A percentile compares a stretch with the other conserved stretches of the same genome.
These are phyloP conservation scores for Termitomyces sp. DNA, from an alignment of 768 basidiomycete species.

Conservation along the genomic window DNA sequence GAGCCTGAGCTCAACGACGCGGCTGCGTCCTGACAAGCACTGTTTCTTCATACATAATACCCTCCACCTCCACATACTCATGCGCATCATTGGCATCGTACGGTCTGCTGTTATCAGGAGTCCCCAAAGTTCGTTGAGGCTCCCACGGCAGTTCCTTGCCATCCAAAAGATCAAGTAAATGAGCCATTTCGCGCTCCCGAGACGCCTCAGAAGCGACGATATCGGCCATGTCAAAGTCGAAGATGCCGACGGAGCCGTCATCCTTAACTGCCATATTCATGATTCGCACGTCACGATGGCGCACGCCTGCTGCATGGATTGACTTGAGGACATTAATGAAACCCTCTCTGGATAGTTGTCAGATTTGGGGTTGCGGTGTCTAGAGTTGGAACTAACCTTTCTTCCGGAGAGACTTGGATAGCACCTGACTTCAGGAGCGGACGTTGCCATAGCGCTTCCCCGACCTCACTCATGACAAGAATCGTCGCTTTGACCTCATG, in stretches of 20 bases:
- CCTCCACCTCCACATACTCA: background rate
- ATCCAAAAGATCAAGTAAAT: conserved; percentile 4
- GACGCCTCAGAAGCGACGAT: conserved; percentile 3
- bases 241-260: conserved; percentile 13
- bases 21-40: background rate
- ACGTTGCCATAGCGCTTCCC: conserved; percentile 1
- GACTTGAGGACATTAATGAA: conserved; percentile 11
- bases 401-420: background rate
- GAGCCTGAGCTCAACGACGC: background rate
- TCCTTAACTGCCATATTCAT: conserved; percentile 18
- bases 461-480: conserved; percentile 15
- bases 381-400: background rate
- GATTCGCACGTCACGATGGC: conserved; percentile 19
- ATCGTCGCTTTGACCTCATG: conserved; percentile 2
- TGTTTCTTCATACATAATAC: background rate
- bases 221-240: conserved; percentile 20
- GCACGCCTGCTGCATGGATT: conserved; percentile 19
- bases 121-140: background rate
- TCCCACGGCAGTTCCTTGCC: background rate
- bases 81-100: background rate
- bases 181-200: conserved; percentile 7
- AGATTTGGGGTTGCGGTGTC: background rate
- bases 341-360: conserved; percentile 6
- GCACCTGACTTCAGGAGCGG: background rate
- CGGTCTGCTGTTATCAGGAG: background rate